Evolutionary conservation across 192 early-diverging fungal genomes (phyloP).

Genomic region (Backusella sp.): DNA sequence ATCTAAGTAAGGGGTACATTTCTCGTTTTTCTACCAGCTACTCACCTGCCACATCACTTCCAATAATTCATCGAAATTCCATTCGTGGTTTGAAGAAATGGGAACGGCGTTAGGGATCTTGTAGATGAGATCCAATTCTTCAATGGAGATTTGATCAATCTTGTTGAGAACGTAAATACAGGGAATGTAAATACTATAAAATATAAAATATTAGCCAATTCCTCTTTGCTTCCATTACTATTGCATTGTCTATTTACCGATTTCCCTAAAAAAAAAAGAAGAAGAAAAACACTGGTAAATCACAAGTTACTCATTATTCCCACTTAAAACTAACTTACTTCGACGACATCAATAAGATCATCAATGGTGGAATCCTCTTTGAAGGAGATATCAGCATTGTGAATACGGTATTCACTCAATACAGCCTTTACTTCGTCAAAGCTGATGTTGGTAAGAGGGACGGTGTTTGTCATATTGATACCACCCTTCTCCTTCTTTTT

Average conservation of each 20-base stretch:
- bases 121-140: conserved; percentile 95
- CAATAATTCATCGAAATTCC: conserved; percentile 98
- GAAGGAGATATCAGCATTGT: conserved; percentile 95
- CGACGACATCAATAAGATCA: conserved; percentile 97
- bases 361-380: conserved; percentile 93
- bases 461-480: conserved; percentile 92
- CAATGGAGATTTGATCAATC: conserved; percentile 95
- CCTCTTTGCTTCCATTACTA: background rate
- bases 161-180: conserved; percentile 98
- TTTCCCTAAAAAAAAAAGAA: conserved; percentile 24
- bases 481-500: conserved; percentile 99
- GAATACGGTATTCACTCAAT: conserved; percentile 91
- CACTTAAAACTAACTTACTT: conserved; percentile 59
- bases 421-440: conserved; percentile 92
- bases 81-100: conserved; percentile 73
- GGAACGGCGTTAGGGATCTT: conserved; percentile 95
- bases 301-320: background rate
- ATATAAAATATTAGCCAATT: background rate
- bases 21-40: background rate
- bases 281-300: background rate
- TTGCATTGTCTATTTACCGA: conserved; percentile 18
- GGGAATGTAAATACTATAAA: conserved; percentile 89
- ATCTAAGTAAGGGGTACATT: conserved; percentile 29
- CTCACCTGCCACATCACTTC: conserved; percentile 69
- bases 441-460: conserved; percentile 85